Evolutionary conservation across 306 rosid genomes (phyloP).

Genomic region (Vachellia collinsii): DNA sequence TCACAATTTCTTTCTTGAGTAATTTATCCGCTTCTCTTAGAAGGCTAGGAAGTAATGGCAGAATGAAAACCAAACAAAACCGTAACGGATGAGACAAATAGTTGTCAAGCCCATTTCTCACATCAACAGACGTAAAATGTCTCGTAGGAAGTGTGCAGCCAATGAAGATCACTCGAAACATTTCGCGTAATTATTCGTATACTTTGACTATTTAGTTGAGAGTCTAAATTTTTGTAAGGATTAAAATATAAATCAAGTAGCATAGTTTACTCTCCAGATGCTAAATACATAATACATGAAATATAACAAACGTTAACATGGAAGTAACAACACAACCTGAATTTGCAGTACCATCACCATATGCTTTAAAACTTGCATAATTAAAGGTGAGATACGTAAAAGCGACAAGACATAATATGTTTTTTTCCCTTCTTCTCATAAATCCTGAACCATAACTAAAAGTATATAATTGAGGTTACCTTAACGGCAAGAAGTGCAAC

Average conservation of each 20-base stretch:
- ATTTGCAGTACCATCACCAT: not conserved
- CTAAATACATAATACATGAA: not conserved
- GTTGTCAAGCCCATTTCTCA: no score
- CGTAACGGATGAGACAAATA: not conserved
- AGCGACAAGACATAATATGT: not conserved
- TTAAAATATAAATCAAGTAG: not conserved
- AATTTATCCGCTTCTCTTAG: not conserved
- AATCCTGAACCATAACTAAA: constrained; percentile 8
- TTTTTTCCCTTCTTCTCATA: not conserved
- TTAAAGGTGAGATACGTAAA: not conserved
- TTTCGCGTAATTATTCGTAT: not conserved
- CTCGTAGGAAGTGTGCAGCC: no score
- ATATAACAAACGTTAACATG: not conserved
- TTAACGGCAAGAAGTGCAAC: constrained; percentile 95
- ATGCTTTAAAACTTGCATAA: constrained; percentile 24
- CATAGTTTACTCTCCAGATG: not conserved
- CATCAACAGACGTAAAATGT: no score
- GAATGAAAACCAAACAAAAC: constrained; percentile 7
- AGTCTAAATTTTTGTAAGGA: not conserved
- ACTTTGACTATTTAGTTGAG: no score
- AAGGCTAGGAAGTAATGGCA: constrained; percentile 8
- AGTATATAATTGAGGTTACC: constrained; percentile 45
- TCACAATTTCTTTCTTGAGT: constrained; percentile 1
- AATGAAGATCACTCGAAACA: constrained; percentile 7
- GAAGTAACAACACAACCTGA: constrained; percentile 4